Evolutionary conservation across 2,329 filamentous ascomycete genomes (phyloP), one percentile per base, ranked within the genome.

Genomic region (Cytospora mali): DNA sequence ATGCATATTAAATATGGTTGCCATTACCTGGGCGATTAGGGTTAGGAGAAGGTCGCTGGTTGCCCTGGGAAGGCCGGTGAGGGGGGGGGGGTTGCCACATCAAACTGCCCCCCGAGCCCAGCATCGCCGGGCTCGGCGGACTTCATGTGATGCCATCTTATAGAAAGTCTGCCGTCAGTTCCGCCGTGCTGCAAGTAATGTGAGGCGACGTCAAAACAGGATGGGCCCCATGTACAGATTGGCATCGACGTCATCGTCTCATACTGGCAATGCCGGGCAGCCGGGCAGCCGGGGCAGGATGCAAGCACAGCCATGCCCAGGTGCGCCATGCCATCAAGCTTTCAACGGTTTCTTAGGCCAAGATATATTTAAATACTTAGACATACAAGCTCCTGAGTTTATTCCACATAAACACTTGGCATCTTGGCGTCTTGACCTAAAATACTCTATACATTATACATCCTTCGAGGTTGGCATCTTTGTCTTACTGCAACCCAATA

Each of bases 281-380:
- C 39, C 39, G 29, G 29, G 29, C n/a, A 4, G 58, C 28, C 14
- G 58, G 35, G 31, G 50, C 33, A 52, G 13, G 33, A n/a, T 18
- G 21, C 25, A 21, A 25, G 58, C 58, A 48, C 50, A 60, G 58
- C 58, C 57, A 54, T 35, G n/a, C n/a, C n/a, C n/a, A n/a, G n/a
- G n/a, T n/a, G n/a, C n/a, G n/a, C n/a, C n/a, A n/a, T n/a, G n/a
- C n/a, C n/a, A n/a, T n/a, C n/a, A 18, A 5, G 3, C 31, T 10
- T 27, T 23, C 16, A n/a, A 28, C 27, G 2, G 14, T 14, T 13
- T 28, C 25, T 18, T 39, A 14, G 46, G 60, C 54, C 60, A 58
- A 58, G 54, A 46, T 4, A 25, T 46, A 57, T 62, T 35, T 58
- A 48, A 53, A 16, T n/a, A 25, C 16, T 27, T 21, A 10, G 39